Base-by-base conservation (phyloP, 257 asterid species). In the Perilla frutescens region DNA sequence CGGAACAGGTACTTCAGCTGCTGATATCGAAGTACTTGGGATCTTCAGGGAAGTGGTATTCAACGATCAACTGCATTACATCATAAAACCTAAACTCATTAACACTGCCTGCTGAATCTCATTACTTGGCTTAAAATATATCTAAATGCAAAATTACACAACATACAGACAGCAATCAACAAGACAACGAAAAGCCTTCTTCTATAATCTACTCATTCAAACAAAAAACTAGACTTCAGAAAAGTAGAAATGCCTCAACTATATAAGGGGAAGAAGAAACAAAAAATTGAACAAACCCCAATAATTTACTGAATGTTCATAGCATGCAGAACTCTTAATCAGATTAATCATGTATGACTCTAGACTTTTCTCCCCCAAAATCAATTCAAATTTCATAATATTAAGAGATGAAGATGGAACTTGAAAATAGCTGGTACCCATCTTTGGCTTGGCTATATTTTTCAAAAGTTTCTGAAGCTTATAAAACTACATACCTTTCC, bases 21-120 rank as follows among this genome's bases (percentile, higher is more conserved):
- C 91, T 77, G 73, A 86, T 82, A 45, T 84, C 87, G 40, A 87
- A 89, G 88, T 87, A 89, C 66, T 86, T 89, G 15, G 96, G 93
- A 79, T 86, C 86, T 80, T 87, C 89, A 11, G 96, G 96, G 76
- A 83, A 89, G 76, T 89, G 89, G 78, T 87, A 84, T 56, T 87
- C 93, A 13, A 87, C 87, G 36, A 79, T 84, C 79, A 87, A 76
- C 96, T 89, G 96, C 89, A 82, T 70, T 20, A 12, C 55, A 34
- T 77, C 39, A 43, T 62, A 67, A 74, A 66, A 37, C 10, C 37
- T 2, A 5, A 34, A 37, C 43, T 61, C 44, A 37, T 56, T 20
- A 36, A 70, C 34, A 10, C 29, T 7, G 58, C 15, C 54, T 48
- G 54, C 4, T 20, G 26, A 20, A 20, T 20, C 26, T 48, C 6